Evolutionary conservation across 208 protist genomes (phyloP).

Genomic region (Acanthamoeba triangularis): DNA sequence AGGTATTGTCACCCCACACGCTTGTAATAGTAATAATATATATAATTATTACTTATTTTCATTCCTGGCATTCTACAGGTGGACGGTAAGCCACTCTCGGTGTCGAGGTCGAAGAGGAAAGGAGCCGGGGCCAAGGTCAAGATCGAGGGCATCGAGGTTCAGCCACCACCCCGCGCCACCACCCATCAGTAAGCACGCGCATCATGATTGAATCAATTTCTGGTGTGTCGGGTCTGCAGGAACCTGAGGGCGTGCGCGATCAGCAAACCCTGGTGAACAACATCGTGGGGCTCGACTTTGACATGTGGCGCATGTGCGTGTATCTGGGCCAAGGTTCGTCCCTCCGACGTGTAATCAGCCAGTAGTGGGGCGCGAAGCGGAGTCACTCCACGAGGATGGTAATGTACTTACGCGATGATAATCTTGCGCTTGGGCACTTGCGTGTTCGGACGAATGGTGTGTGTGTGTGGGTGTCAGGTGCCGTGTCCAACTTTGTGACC

Average conservation of each 20-base stretch:
- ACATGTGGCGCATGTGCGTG: slow-evolving; percentile 82
- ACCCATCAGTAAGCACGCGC: too few relatives aligned
- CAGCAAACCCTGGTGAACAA: slow-evolving; percentile 81
- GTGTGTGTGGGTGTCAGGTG: too few relatives aligned
- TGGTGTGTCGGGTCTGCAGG: neutral
- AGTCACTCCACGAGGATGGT: too few relatives aligned
- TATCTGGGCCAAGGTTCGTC: slow-evolving; percentile 84
- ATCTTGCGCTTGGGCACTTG: too few relatives aligned
- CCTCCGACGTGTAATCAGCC: too few relatives aligned
- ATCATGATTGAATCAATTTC: too few relatives aligned
- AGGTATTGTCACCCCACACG: neutral
- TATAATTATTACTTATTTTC: neutral
- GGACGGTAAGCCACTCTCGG: slow-evolving; percentile 50
- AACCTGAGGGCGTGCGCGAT: slow-evolving; percentile 78
- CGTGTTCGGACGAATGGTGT: too few relatives aligned
- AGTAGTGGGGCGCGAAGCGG: too few relatives aligned
- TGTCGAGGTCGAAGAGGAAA: slow-evolving; percentile 73
- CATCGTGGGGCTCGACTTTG: slow-evolving; percentile 83
- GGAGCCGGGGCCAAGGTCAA: slow-evolving; percentile 68
- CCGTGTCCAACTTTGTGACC: slow-evolving; percentile 82
- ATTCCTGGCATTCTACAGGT: slow-evolving; percentile 5
- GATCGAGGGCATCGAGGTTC: slow-evolving; percentile 70
- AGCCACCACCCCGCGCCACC: too few relatives aligned
- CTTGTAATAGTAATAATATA: too few relatives aligned
- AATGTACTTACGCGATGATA: too few relatives aligned